These are phyloP conservation scores for Nakazawaea laoshanensis DNA, from an alignment of 805 yeast species.

Conservation along the genomic window DNA sequence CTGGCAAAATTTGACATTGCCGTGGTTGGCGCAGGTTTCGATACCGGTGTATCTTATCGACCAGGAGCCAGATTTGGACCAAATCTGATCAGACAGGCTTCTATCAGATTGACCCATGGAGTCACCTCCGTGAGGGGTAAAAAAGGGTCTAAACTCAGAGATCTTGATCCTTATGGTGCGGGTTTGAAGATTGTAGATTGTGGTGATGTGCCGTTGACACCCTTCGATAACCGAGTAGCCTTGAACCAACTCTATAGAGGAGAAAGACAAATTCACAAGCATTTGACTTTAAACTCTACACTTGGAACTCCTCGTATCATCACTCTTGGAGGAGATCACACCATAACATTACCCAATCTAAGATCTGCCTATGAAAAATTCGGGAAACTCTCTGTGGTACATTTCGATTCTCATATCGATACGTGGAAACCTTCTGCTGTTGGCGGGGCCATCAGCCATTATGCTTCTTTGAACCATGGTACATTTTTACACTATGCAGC, in stretches of 20 bases:
- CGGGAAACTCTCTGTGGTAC: constrained; percentile 43
- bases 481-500: constrained; percentile 65
- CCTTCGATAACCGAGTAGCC: constrained; percentile 51
- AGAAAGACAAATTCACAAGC: constrained; percentile 37
- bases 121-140: constrained; percentile 29
- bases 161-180: constrained; percentile 33
- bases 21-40: constrained; percentile 52
- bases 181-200: constrained; percentile 39
- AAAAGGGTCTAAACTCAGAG: constrained; percentile 25
- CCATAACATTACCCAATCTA: constrained; percentile 42
- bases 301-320: constrained; percentile 30
- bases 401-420: constrained; percentile 63
- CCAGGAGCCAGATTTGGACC: constrained; percentile 60
- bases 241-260: constrained; percentile 49
- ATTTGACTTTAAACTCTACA: constrained; percentile 16
- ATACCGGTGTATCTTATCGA: constrained; percentile 44
- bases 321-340: constrained; percentile 58
- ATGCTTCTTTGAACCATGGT: constrained; percentile 57
- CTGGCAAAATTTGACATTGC: constrained; percentile 34
- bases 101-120: constrained; percentile 38
- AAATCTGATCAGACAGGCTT: constrained; percentile 37
- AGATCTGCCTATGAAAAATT: constrained; percentile 41
- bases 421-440: constrained; percentile 59
- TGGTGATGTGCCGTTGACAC: constrained; percentile 54
- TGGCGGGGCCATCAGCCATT: constrained; percentile 55